Percentiles rank a stretch among this genome's conserved stretches.
Evolutionary conservation across 371 early-diverging fungal genomes (phyloP).

Genomic region (Catenaria anguillulae): DNA sequence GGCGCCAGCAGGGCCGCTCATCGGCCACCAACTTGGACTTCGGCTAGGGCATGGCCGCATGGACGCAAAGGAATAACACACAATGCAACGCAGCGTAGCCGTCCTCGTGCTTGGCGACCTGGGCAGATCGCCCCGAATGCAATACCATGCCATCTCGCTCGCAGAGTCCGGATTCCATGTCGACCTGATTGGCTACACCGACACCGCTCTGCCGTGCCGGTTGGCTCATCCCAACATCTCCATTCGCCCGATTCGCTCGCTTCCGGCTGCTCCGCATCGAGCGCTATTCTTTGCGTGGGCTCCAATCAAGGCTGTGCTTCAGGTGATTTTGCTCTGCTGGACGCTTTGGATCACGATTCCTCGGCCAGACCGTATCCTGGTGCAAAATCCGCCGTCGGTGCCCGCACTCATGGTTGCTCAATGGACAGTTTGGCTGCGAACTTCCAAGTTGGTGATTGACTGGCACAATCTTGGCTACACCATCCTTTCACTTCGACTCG

Average conservation of each 20-base stretch:
- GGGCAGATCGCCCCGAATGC: slow-evolving; percentile 90
- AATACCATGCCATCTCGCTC: slow-evolving; percentile 74
- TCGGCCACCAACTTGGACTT: no score
- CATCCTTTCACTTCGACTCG: slow-evolving; percentile 60
- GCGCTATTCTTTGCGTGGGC: slow-evolving; percentile 14
- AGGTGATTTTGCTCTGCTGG: slow-evolving; percentile 24
- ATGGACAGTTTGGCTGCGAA: slow-evolving; percentile 38
- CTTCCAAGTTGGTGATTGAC: slow-evolving; percentile 66
- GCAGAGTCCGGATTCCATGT: slow-evolving; percentile 54
- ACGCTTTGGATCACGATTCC: slow-evolving; percentile 20
- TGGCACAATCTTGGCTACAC: slow-evolving; percentile 96
- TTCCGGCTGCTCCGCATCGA: neutral
- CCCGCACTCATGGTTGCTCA: slow-evolving; percentile 72
- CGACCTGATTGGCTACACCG: slow-evolving; percentile 64
- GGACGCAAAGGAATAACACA: no score
- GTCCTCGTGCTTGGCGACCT: slow-evolving; percentile 82
- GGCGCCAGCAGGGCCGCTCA: no score
- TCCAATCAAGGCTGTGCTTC: slow-evolving; percentile 26
- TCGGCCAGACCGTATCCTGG: slow-evolving; percentile 48
- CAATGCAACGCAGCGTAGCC: slow-evolving; percentile 20
- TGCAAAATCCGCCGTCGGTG: slow-evolving; percentile 92
- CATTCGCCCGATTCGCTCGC: slow-evolving; percentile 1
- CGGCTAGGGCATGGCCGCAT: no score
- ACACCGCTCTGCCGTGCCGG: slow-evolving; percentile 6
- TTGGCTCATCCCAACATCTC: slow-evolving; percentile 8